Base-by-base conservation (phyloP, 2,329 filamentous ascomycete species). In the Eutypa lata region DNA sequence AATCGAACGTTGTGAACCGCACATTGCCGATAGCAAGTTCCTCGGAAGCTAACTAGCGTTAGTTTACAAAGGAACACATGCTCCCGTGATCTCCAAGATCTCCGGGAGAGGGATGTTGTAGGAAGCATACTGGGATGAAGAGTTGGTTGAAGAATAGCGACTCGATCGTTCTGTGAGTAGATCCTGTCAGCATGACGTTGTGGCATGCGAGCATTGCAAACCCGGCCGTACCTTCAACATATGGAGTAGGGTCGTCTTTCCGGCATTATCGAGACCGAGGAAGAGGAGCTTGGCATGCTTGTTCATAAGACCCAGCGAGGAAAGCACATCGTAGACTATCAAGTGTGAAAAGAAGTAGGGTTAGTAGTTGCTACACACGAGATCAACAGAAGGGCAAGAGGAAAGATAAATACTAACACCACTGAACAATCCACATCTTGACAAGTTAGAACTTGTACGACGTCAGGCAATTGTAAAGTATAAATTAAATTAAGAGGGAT, bases 221-320 rank as follows among this genome's bases (percentile, higher is more conserved):
- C n/a, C 21, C 42, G 21, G 42, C 7, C 82, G 66, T 73, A 91
- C 89, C 89, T 96, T 96, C 75, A 96, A 76, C 91, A 96, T 96
- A 76, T 96, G 91, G 69, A 96, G 78, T 64, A 96, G 79, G 44
- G 91, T 96, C 50, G 91, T 96, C 82, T 96, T 96, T 75, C 91
- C 91, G 49, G 91, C 91, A 77, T 96, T 96, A 73, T 96, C 91
- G 57, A 96, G 87, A 64, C 91, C 91, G 59, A 96, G 85, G 78
- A 96, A 96, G 54, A 96, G 83, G 55, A 96, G 84, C 83, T 96
- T 96, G 68, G 91, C 91, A 74, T 96, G 90, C 83, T 96, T 96
- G 84, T 96, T 96, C 62, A 93, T 80, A 68, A 96, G 82, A 65
- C 91, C 91, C 59, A 96, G 82, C 61, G 86, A 90, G 67, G 91